These are phyloP conservation scores for Ogataea paradorogensis DNA, from an alignment of 805 yeast genomes.

Conservation along the genomic window DNA sequence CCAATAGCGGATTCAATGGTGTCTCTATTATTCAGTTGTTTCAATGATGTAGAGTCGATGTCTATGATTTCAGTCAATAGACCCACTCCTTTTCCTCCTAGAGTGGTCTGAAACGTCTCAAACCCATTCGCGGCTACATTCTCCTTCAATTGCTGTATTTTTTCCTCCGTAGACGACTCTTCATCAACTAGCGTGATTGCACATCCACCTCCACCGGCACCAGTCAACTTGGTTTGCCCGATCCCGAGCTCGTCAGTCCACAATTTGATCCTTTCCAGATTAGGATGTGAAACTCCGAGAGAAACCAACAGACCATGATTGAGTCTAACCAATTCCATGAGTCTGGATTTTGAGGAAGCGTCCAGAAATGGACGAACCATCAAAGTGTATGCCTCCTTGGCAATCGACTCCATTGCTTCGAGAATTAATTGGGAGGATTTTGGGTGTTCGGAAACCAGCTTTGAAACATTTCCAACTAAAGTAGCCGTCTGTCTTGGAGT, in stretches of 20 bases:
- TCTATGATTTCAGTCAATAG: slow-evolving; percentile 27
- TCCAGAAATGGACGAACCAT: slow-evolving; percentile 54
- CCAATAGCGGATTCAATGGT: slow-evolving; percentile 50
- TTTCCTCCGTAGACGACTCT: slow-evolving; percentile 34
- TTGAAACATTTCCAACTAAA: slow-evolving; percentile 74
- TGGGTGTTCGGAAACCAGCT: slow-evolving; percentile 51
- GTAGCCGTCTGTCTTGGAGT: slow-evolving; percentile 87
- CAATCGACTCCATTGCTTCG: slow-evolving; percentile 72
- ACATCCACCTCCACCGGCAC: slow-evolving; percentile 99
- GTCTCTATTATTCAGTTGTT: slow-evolving; percentile 38
- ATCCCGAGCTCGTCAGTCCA: slow-evolving; percentile 60
- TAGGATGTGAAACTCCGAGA: slow-evolving; percentile 89
- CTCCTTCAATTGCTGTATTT: slow-evolving; percentile 34
- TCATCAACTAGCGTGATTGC: slow-evolving; percentile 79
- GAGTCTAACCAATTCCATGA: slow-evolving; percentile 65
- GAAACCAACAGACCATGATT: slow-evolving; percentile 87
- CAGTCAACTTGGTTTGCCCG: slow-evolving; percentile 92
- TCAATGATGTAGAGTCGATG: slow-evolving; percentile 37
- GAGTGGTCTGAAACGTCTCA: slow-evolving; percentile 71
- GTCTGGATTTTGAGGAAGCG: slow-evolving; percentile 36
- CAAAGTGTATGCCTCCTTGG: slow-evolving; percentile 67
- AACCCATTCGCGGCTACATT: slow-evolving; percentile 50
- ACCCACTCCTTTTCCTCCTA: slow-evolving; percentile 93
- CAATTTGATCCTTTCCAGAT: slow-evolving; percentile 71
- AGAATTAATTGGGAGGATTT: slow-evolving; percentile 55